phyloP scores from a whole-genome alignment of 1,139 yeast species.

The Pichia sp. region DNA sequence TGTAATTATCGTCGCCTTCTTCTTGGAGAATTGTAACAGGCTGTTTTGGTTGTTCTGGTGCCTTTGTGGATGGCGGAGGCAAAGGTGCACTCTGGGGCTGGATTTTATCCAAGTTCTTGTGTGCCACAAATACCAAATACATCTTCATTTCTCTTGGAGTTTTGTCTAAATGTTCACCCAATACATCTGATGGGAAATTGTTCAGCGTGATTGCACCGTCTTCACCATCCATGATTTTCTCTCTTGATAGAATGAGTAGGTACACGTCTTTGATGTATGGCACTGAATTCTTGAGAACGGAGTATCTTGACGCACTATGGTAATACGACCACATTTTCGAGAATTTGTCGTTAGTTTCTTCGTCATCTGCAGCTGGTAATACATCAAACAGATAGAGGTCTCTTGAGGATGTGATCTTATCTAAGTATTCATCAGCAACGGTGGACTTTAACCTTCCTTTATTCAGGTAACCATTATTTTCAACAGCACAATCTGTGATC shows the following conservation, averaged over 20 bases:
- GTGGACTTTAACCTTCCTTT: constrained; percentile 61
- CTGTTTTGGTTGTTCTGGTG: not conserved
- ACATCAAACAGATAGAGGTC: constrained; percentile 51
- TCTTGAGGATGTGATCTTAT: constrained; percentile 46
- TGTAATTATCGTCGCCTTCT: constrained; percentile 12
- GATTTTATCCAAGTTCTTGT: constrained; percentile 14
- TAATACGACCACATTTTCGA: constrained; percentile 50
- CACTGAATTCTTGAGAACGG: constrained; percentile 56
- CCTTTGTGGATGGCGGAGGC: not conserved
- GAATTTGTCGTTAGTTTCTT: constrained; percentile 35
- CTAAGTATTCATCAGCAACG: constrained; percentile 58
- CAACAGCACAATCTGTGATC: constrained; percentile 33
- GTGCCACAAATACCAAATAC: constrained; percentile 21
- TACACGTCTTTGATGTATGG: constrained; percentile 64
- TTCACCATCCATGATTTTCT: constrained; percentile 17
- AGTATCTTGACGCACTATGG: constrained; percentile 31
- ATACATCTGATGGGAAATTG: constrained; percentile 14
- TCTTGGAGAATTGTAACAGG: too few species aligned
- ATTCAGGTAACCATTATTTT: constrained; percentile 40
- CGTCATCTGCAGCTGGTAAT: constrained; percentile 23
- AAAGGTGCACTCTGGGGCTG: not conserved
- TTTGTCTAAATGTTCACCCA: constrained; percentile 10
- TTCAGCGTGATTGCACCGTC: constrained; percentile 13
- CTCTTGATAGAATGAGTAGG: constrained; percentile 44
- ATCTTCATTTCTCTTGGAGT: constrained; percentile 8